Base-by-base conservation (phyloP, 495 filamentous ascomycete species). In the Thozetella sp. region DNA sequence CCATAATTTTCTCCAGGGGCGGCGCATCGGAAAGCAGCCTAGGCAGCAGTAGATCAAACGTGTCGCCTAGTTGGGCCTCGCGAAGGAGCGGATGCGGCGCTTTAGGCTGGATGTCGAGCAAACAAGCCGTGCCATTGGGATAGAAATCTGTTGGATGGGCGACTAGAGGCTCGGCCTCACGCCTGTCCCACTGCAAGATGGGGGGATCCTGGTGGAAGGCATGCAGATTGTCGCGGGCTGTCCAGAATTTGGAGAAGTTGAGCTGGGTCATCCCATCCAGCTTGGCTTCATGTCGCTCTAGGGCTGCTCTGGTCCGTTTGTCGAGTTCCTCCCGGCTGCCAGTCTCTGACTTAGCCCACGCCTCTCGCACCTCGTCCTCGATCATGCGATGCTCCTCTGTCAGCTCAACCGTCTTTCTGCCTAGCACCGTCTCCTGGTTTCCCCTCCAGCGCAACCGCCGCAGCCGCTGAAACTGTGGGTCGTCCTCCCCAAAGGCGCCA, bases 161-260 rank as follows among this genome's bases (percentile, higher is more conserved):
- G 9, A 66, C 58, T 46, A 84, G 80, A 22, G 82, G 72, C 63
- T 88, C 84, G 30, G 66, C 30, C 9, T 71, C 73, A 24, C 90
- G 86, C 3, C 80, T 83, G 65, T 93, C 89, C 85, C 85, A 92
- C 53, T 73, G 57, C 1, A 92, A 72, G 3, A 81, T 37, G 0
- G 80, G 80, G 2, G 84, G 76, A 10, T 72, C 59, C 51, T 77
- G 75, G 10, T 60, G 60, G 19, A 78, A 74, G 19, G 73, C 56
- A 52, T 79, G 69, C 27, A 75, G 64, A 57, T 84, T 84, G 63
- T 86, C 83, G 48, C 72, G 75, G 43, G 67, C 60, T 15, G 72
- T 67, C 2, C 67, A 15, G 53, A 66, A 70, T 43, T 76, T 54
- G 45, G 58, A 59, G 25, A 61, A 53, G 11, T 60, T 25, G 19